phyloP scores from a whole-genome alignment of 2,329 filamentous ascomycete genomes.

The Nigrospora sphaerica region DNA sequence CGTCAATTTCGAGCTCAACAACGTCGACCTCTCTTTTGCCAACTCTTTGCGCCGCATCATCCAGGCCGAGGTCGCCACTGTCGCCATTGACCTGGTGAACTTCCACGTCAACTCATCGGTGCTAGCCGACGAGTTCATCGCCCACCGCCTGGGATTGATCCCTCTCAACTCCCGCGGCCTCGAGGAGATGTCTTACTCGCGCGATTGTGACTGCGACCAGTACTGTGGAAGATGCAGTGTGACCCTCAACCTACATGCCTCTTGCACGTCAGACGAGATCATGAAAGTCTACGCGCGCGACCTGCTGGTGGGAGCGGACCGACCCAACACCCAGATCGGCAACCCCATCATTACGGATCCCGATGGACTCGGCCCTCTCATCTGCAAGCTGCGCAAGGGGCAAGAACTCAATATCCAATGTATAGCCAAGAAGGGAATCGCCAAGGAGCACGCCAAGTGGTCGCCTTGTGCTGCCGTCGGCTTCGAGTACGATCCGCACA shows the following conservation, averaged over 20 bases:
- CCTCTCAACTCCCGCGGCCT: conserved; percentile 81
- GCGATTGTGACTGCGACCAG: conserved; percentile 94
- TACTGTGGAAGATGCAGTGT: conserved; percentile 91
- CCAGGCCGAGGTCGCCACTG: conserved; percentile 87
- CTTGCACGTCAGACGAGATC: conserved; percentile 76
- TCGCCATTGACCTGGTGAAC: conserved; percentile 92
- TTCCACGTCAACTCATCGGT: conserved; percentile 93
- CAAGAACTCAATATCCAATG: conserved; percentile 89
- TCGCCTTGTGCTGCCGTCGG: conserved; percentile 85
- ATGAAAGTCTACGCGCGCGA: conserved; percentile 95
- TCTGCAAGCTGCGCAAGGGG: conserved; percentile 82
- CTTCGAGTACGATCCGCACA: conserved; percentile 97
- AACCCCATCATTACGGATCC: conserved; percentile 78
- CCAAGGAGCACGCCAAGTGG: conserved; percentile 99
- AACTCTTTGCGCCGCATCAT: conserved; percentile 89
- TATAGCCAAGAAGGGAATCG: conserved; percentile 96
- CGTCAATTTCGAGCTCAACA: conserved; percentile 86
- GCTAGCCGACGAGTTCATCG: conserved; percentile 90
- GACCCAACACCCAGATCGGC: conserved; percentile 69
- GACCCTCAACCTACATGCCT: conserved; percentile 74
- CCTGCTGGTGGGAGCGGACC: conserved; percentile 63
- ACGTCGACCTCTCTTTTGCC: conserved; percentile 84
- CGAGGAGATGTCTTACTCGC: conserved; percentile 75
- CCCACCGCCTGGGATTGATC: conserved; percentile 84
- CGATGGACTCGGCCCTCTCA: conserved; percentile 73